phyloP scores from a whole-genome alignment of 2,329 filamentous ascomycete species.

The Claviceps pazoutovae region DNA sequence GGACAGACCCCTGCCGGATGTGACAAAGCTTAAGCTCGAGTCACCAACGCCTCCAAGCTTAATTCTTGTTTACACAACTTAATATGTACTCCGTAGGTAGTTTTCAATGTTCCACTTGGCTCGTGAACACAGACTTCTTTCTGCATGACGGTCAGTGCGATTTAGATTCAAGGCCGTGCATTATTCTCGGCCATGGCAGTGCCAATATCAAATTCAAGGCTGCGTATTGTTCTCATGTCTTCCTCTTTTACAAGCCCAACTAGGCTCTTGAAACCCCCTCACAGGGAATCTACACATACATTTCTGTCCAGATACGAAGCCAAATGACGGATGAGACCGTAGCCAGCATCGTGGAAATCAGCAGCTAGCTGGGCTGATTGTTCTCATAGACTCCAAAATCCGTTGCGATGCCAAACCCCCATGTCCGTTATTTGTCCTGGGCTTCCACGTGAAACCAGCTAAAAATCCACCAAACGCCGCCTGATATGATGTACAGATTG shows the following conservation, averaged over 20 bases:
- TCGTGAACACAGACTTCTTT: no score
- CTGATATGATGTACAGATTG: constrained; percentile 25
- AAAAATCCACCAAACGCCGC: constrained; percentile 23
- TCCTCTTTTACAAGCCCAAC: constrained; percentile 4
- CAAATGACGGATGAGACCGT: not conserved
- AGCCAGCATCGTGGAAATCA: not conserved
- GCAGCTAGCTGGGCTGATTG: not conserved
- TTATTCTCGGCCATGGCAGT: not conserved
- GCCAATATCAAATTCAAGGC: not conserved
- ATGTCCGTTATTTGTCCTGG: constrained; percentile 9
- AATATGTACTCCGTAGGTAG: no score
- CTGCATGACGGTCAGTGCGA: no score
- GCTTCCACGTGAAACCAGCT: constrained; percentile 10
- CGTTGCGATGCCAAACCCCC: constrained; percentile 12
- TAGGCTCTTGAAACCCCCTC: not conserved
- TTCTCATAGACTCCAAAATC: constrained; percentile 8
- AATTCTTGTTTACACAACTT: no score
- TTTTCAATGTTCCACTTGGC: no score
- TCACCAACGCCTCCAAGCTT: not conserved
- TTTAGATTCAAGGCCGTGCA: no score
- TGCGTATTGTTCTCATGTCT: constrained; percentile 2
- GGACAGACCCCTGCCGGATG: constrained; percentile 5
- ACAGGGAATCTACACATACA: not conserved
- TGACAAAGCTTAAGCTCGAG: not conserved
- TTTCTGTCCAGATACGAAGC: not conserved